Base-by-base conservation (phyloP, 2,329 filamentous ascomycete genomes). In the Aspergillus sp. region DNA sequence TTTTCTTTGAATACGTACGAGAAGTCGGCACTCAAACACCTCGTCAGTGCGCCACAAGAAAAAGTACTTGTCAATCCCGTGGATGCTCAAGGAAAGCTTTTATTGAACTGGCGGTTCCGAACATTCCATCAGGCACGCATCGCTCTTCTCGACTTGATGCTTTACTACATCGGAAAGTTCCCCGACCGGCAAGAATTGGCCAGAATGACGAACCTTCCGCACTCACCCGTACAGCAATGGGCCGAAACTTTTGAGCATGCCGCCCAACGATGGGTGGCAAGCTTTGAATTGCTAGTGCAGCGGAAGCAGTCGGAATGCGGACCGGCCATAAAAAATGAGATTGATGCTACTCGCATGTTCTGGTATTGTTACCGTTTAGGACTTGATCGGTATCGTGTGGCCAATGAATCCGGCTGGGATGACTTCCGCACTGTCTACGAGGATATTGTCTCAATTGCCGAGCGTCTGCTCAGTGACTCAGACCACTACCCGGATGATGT, bases 1-100 rank as follows among this genome's bases (percentile, higher is more conserved):
- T 66, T 68, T 17, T 67, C 60, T 21, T 19, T 63, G 25, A 64
- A 63, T 39, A 57, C 60, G 9, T 48, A 58, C 7, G 53, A 65
- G 12, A 60, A 45, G 4, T 48, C 47, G 7, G 47, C 15, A 8
- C 25, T 50, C 47, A 50, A 50, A n/a, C 47, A 50, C 25, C 25
- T 50, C 6, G 17, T 17, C 15, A 13, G 23, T 17, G 15, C 25
- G 15, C 25, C 47, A 9, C 23, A 28, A 9, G 25, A 50, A n/a
- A 50, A 50, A 19, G 54, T 8, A 51, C 54, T 0, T 54, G 54
- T 9, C 51, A 28, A 49, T n/a, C 47, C 25, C 47, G 15, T 30
- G 5, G 47, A 50, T 12, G 47, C 49, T 3, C 58, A 51, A 5
- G 49, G 41, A 19, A 59, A 56, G 43, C 30, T 65, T 10, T 19